Percentiles rank a stretch among this genome's conserved stretches.
These are phyloP conservation scores for Neofusicoccum kwambonambiense DNA, from an alignment of 2,329 filamentous ascomycete species.

Conservation along the genomic window DNA sequence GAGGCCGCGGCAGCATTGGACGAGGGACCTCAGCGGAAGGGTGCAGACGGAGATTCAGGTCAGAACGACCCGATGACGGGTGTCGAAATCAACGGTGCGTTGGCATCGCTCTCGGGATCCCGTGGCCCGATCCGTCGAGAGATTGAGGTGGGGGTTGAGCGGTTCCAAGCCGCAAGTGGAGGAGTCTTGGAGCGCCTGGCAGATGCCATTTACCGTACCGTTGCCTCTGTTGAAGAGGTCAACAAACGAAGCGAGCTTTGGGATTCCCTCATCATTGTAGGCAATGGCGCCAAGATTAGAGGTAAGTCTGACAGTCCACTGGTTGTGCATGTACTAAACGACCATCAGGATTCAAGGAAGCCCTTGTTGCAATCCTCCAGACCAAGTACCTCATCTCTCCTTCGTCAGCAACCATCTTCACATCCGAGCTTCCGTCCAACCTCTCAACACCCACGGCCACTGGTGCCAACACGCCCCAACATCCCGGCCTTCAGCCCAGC, in stretches of 20 bases:
- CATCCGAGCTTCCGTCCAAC: conserved; percentile 91
- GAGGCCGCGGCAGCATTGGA: conserved; percentile 54
- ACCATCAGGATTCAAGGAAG: conserved; percentile 74
- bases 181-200: conserved; percentile 80
- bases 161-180: conserved; percentile 64
- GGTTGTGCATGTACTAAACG: conserved; percentile 33
- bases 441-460: conserved; percentile 88
- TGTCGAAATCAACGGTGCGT: conserved; percentile 29
- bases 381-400: conserved; percentile 88
- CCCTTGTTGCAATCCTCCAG: conserved; percentile 75
- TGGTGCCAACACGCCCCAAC: conserved; percentile 83
- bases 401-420: conserved; percentile 92
- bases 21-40: conserved; percentile 43
- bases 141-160: conserved; percentile 74
- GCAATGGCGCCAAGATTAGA: conserved; percentile 72
- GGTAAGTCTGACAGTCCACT: conserved; percentile 40
- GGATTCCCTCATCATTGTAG: conserved; percentile 89
- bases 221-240: conserved; percentile 79
- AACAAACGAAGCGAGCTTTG: conserved; percentile 83
- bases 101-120: conserved; percentile 4
- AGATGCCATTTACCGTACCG: conserved; percentile 76
- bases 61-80: conserved; percentile 27
- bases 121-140: conserved; percentile 51
- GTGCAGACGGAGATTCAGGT: conserved; percentile 30
- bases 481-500: conserved; percentile 50